Evolutionary conservation across 2,329 filamentous ascomycete species (phyloP).

Genomic region (Stylonectria norvegica): DNA sequence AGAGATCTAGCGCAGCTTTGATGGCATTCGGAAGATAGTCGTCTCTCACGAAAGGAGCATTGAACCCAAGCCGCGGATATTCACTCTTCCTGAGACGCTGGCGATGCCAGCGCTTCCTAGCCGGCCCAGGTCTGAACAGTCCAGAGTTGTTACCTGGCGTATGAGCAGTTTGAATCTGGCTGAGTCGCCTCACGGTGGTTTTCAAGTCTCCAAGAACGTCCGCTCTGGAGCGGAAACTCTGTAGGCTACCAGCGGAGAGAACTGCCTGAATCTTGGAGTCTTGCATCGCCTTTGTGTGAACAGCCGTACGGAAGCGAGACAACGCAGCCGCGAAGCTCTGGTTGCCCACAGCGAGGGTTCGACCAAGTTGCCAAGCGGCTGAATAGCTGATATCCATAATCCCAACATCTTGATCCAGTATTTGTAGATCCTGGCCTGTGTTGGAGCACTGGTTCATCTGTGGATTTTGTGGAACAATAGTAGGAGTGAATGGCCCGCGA

Average conservation of each 20-base stretch:
- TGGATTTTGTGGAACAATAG: conserved; percentile 9
- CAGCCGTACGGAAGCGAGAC: background rate
- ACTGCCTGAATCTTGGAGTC: background rate
- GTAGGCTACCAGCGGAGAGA: background rate
- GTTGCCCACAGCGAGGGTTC: conserved; percentile 36
- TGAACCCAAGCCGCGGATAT: background rate
- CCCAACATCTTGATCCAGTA: conserved; percentile 36
- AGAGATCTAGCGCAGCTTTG: background rate
- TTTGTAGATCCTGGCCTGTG: conserved; percentile 34
- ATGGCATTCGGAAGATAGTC: background rate
- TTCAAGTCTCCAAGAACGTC: background rate
- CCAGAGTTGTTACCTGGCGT: background rate
- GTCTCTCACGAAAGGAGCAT: background rate
- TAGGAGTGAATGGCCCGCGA: conserved; percentile 38
- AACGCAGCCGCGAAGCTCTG: conserved; percentile 31
- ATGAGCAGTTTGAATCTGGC: background rate
- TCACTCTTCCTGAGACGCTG: background rate
- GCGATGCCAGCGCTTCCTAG: background rate
- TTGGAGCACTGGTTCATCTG: conserved; percentile 27
- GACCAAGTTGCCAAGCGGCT: conserved; percentile 42
- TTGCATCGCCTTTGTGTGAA: background rate
- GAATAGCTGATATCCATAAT: conserved; percentile 45
- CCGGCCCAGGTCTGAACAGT: background rate
- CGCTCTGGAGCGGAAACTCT: background rate
- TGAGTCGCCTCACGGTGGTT: background rate